Conservation (phyloP, 1,284 basidiomycete genomes). For the Cutaneotrichosporon sp. region DNA sequence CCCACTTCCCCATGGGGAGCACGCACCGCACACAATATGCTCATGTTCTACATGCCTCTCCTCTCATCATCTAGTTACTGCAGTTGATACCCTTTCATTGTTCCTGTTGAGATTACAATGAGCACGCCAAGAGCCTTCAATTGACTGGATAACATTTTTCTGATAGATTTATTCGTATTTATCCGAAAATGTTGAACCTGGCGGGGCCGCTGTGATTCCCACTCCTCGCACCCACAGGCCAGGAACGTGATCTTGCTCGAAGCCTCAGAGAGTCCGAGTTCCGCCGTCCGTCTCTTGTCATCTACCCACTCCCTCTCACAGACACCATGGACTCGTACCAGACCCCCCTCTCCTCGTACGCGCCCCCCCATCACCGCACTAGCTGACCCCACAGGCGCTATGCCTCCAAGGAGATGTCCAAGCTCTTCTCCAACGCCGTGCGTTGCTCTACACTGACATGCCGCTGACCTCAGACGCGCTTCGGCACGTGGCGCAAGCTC, state of each 20-base stretch:
- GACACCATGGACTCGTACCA: conserved; percentile 57
- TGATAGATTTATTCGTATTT: neutral
- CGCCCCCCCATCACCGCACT: neutral
- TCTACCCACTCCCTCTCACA: neutral
- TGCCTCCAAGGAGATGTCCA: conserved; percentile 98
- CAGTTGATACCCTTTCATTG: too few species aligned
- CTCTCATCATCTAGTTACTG: too few species aligned
- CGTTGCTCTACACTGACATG: conserved; percentile 21
- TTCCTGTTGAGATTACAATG: too few species aligned
- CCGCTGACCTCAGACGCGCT: conserved; percentile 70
- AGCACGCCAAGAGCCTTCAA: too few species aligned
- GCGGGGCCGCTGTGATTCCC: neutral
- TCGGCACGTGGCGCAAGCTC: conserved; percentile 93
- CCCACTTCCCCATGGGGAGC: too few species aligned
- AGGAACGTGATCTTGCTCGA: too few species aligned
- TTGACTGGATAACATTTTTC: too few species aligned
- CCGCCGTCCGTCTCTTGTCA: neutral
- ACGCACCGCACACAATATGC: too few species aligned
- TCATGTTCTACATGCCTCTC: too few species aligned
- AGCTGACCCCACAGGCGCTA: conserved; percentile 69
- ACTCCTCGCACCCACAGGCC: too few species aligned
- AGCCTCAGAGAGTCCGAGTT: neutral
- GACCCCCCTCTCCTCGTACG: conserved; percentile 58
- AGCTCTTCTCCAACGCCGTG: conserved; percentile 89
- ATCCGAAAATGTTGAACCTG: conserved; percentile 9